These are phyloP conservation scores for Dactylorhiza incarnata DNA, from an alignment of 106 monocot genomes.

Conservation along the genomic window DNA sequence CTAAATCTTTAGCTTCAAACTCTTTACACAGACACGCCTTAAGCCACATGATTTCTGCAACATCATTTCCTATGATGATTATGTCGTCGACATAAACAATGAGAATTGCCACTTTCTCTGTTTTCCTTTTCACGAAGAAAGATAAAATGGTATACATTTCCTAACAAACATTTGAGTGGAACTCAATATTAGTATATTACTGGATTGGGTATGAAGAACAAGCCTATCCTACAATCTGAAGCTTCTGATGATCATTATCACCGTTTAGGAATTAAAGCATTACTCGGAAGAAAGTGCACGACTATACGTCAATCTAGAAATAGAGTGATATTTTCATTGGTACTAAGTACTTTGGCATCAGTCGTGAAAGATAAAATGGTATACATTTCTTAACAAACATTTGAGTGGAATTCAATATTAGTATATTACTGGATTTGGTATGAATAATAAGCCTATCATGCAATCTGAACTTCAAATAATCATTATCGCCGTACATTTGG, in stretches of 20 bases:
- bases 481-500: not conserved
- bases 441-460: not conserved
- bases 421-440: not conserved
- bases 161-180: not conserved
- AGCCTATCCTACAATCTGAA: not conserved
- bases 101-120: too few relatives aligned
- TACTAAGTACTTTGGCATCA: not conserved
- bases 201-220: not conserved
- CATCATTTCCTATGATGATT: too few relatives aligned
- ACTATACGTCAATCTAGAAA: not conserved
- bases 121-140: too few relatives aligned
- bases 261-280: not conserved
- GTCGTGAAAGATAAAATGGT: not conserved
- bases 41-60: too few relatives aligned
- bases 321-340: not conserved
- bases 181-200: not conserved
- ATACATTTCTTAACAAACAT: not conserved
- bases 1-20: too few relatives aligned
- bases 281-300: not conserved
- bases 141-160: too few relatives aligned
- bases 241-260: not conserved
- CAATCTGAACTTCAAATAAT: not conserved
- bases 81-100: too few relatives aligned
- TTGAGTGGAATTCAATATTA: not conserved
- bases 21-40: too few relatives aligned